phyloP scores from a whole-genome alignment of 805 yeast genomes.

The Tetrapisispora iriomotensis region DNA sequence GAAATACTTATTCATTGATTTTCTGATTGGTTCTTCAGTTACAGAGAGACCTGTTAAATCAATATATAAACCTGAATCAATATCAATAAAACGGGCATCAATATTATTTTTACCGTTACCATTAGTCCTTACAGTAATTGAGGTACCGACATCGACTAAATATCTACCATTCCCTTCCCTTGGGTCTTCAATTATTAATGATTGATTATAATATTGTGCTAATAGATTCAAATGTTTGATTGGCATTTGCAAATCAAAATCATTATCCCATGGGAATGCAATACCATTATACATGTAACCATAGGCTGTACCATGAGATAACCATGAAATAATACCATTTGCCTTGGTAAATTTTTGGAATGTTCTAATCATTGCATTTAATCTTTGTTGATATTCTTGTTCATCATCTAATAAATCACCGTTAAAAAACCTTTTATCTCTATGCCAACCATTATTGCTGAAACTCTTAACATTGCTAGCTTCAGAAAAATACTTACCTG shows the following conservation, averaged over 20 bases:
- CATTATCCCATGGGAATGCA: conserved; percentile 57
- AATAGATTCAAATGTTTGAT: conserved; percentile 35
- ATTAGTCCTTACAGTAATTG: conserved; percentile 42
- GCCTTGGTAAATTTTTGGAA: conserved; percentile 41
- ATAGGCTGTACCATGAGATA: conserved; percentile 54
- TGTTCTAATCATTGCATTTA: conserved; percentile 40
- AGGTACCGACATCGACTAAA: conserved; percentile 40
- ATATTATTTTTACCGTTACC: conserved; percentile 55
- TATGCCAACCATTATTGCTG: conserved; percentile 35
- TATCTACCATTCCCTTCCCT: conserved; percentile 47
- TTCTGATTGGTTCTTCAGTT: conserved; percentile 25
- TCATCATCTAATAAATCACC: conserved; percentile 32
- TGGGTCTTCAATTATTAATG: conserved; percentile 38
- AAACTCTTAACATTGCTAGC: conserved; percentile 17
- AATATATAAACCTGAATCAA: conserved; percentile 59
- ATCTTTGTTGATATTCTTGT: conserved; percentile 15
- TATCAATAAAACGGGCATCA: conserved; percentile 63
- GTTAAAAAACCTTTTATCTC: conserved; percentile 49
- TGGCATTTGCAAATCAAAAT: conserved; percentile 55
- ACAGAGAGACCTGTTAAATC: conserved; percentile 59
- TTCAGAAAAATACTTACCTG: conserved; percentile 32
- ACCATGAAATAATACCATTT: conserved; percentile 44
- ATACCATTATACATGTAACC: conserved; percentile 59
- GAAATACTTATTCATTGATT: conserved; percentile 7
- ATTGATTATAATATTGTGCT: conserved; percentile 33